Percentiles rank a stretch among this genome's conserved stretches.
Conservation (phyloP, 371 early-diverging fungal species). For the Parasitella parasitica region DNA sequence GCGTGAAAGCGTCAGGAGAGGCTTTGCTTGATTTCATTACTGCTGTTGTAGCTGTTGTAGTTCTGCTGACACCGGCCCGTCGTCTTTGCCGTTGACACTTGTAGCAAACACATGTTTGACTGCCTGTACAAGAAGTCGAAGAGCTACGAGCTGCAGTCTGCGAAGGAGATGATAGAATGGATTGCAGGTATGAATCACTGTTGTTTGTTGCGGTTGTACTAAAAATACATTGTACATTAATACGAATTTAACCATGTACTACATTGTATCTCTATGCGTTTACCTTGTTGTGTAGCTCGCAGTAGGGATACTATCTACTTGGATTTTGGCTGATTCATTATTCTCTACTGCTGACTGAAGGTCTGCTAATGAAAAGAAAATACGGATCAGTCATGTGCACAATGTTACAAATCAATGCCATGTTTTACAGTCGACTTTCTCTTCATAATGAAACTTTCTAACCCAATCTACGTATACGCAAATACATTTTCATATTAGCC, state of each 20-base stretch:
- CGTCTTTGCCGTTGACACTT: slow-evolving; percentile 49
- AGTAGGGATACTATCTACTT: slow-evolving; percentile 29
- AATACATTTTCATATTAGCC: neutral
- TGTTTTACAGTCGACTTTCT: slow-evolving; percentile 37
- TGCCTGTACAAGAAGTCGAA: slow-evolving; percentile 19
- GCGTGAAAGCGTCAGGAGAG: neutral
- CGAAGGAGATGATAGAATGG: slow-evolving; percentile 18
- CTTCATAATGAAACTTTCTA: slow-evolving; percentile 38
- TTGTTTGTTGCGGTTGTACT: slow-evolving; percentile 3
- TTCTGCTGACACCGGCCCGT: slow-evolving; percentile 23
- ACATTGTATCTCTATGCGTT: neutral
- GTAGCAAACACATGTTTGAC: slow-evolving; percentile 36
- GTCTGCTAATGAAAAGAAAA: too few relatives aligned
- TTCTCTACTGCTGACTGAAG: slow-evolving; percentile 30
- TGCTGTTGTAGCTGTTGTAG: neutral
- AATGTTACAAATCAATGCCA: too few relatives aligned
- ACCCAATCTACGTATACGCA: slow-evolving; percentile 33
- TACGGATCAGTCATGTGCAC: too few relatives aligned
- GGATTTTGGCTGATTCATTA: slow-evolving; percentile 38
- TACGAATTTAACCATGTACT: neutral
- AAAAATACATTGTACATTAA: slow-evolving; percentile 7
- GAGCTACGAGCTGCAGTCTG: slow-evolving; percentile 1
- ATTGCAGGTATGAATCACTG: slow-evolving; percentile 23
- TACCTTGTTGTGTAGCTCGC: neutral
- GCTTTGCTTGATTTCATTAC: neutral